Conservation (phyloP, 169 alveolate species). For the Pseudocohnilembus persalinus region DNA sequence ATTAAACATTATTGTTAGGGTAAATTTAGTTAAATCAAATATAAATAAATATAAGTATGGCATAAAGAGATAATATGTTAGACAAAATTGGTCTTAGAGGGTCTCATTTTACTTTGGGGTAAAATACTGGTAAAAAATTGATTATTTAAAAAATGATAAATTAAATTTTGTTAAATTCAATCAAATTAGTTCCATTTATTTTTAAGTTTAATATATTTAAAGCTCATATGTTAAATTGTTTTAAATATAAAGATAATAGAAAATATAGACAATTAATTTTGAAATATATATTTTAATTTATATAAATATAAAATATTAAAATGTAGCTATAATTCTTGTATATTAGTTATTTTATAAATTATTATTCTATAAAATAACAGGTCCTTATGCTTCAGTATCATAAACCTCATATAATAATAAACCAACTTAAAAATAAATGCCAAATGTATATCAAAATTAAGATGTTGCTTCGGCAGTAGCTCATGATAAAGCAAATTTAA, state of each 20-base stretch:
- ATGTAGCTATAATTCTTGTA: background rate
- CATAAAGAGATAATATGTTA: background rate
- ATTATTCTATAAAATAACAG: background rate
- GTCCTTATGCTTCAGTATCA: background rate
- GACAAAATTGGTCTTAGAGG: background rate
- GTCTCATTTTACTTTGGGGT: background rate
- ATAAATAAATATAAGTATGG: background rate
- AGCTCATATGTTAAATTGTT: too few species aligned
- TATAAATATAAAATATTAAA: too few species aligned
- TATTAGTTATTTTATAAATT: too few species aligned
- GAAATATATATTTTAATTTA: too few species aligned
- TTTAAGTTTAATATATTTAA: too few species aligned
- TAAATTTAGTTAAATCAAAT: too few species aligned
- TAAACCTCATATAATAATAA: background rate
- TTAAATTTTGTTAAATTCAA: too few species aligned
- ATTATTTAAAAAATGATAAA: too few species aligned
- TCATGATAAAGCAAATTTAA: slow-evolving; percentile 12
- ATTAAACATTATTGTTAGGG: too few species aligned
- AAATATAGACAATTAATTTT: too few species aligned
- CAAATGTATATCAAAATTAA: background rate
- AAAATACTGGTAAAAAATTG: background rate
- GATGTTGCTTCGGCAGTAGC: background rate
- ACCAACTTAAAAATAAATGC: background rate
- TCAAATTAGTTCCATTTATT: too few species aligned
- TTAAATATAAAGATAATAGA: too few species aligned